A percentile compares a stretch with the other conserved stretches of the same genome.
These are phyloP conservation scores for Penicillium thymicola DNA, from an alignment of 2,329 filamentous ascomycete species.

Conservation along the genomic window DNA sequence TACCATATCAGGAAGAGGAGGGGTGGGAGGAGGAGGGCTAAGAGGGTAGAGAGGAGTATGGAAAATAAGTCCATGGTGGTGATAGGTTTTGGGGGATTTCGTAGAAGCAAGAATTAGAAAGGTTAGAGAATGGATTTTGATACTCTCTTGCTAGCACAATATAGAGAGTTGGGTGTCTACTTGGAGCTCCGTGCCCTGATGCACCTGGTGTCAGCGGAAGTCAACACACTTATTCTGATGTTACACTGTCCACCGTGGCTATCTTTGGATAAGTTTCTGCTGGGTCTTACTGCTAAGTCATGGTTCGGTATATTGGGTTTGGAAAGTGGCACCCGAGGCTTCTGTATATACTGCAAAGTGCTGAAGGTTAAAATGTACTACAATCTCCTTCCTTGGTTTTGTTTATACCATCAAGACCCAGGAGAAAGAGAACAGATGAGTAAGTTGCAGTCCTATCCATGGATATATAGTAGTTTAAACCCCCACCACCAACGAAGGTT, in stretches of 20 bases:
- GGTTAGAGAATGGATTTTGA: neutral
- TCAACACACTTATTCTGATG: neutral
- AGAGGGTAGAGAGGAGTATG: neutral
- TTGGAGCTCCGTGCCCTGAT: neutral
- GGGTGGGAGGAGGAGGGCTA: conserved; percentile 5
- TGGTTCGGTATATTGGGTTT: neutral
- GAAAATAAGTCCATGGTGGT: neutral
- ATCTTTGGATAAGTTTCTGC: neutral
- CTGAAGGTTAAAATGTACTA: neutral
- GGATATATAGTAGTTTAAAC: too few relatives aligned
- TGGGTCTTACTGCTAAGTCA: neutral
- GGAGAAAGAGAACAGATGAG: neutral
- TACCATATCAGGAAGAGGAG: conserved; percentile 21
- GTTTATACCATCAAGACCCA: neutral
- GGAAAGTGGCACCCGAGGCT: too few relatives aligned
- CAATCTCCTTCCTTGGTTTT: too few relatives aligned
- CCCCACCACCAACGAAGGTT: too few relatives aligned
- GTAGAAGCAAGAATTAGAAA: neutral
- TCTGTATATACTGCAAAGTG: neutral
- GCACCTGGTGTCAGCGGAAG: conserved; percentile 8
- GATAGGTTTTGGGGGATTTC: neutral
- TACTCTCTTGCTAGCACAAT: neutral
- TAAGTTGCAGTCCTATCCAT: neutral
- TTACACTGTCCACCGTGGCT: neutral
- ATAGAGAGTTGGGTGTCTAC: neutral